Percentiles rank a stretch among this genome's conserved stretches.
Evolutionary conservation across 495 filamentous ascomycete genomes (phyloP).

Genomic region (Letharia columbiana): DNA sequence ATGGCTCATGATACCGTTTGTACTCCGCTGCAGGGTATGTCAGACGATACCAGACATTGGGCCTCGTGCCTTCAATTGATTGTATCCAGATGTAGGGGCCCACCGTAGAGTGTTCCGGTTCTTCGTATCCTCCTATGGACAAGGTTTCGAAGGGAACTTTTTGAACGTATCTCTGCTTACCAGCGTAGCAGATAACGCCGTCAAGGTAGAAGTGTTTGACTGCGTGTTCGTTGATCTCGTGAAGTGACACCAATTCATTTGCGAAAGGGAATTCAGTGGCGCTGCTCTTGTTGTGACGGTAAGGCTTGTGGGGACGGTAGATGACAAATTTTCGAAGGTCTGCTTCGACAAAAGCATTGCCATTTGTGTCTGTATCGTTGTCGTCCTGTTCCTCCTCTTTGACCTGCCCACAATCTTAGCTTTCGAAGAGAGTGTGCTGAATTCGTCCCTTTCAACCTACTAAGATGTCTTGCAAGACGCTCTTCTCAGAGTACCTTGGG

Average conservation of each 20-base stretch:
- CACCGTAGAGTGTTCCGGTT: slow-evolving; percentile 35
- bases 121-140: slow-evolving; percentile 58
- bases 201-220: slow-evolving; percentile 40
- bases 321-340: slow-evolving; percentile 45
- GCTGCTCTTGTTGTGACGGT: slow-evolving; percentile 22
- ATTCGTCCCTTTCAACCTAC: slow-evolving; percentile 17
- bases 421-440: neutral
- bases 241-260: slow-evolving; percentile 43
- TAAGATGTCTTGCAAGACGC: slow-evolving; percentile 26
- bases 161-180: slow-evolving; percentile 39
- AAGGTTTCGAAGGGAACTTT: slow-evolving; percentile 46
- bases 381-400: slow-evolving; percentile 8
- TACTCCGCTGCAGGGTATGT: slow-evolving; percentile 49
- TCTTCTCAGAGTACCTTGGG: slow-evolving; percentile 26
- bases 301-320: slow-evolving; percentile 33
- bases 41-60: slow-evolving; percentile 54
- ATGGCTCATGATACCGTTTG: slow-evolving; percentile 46
- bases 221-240: slow-evolving; percentile 37
- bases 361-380: slow-evolving; percentile 2
- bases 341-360: slow-evolving; percentile 34
- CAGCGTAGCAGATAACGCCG: slow-evolving; percentile 46
- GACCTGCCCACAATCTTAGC: slow-evolving; percentile 1
- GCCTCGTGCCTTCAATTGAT: slow-evolving; percentile 32
- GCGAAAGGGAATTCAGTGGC: slow-evolving; percentile 20
- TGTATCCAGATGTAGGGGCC: slow-evolving; percentile 53